Conservation (phyloP, 129 eudicot genomes). For the Lactuca sativa region DNA sequence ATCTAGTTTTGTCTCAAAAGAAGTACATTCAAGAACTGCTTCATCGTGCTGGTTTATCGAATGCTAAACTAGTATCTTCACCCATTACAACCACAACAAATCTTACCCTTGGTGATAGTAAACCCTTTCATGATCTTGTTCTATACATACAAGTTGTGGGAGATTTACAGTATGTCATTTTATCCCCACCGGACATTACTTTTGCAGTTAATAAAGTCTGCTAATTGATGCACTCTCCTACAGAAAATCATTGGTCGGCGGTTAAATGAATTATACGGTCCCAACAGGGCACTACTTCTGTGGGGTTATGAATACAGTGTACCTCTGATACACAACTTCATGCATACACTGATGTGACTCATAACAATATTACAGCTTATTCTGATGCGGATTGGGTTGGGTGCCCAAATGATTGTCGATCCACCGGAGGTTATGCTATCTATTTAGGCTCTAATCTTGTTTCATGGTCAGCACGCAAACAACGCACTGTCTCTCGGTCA, state of each 20-base stretch:
- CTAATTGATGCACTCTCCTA: conserved; percentile 7
- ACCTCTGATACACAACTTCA: too few relatives aligned
- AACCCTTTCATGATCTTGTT: not conserved
- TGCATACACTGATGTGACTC: too few relatives aligned
- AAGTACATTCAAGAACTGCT: not conserved
- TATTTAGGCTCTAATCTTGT: not conserved
- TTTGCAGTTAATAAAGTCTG: not conserved
- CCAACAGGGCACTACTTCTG: too few relatives aligned
- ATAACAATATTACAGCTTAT: too few relatives aligned
- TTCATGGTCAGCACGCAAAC: not conserved
- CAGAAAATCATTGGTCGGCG: not conserved
- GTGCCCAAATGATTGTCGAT: too few relatives aligned
- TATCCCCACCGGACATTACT: not conserved
- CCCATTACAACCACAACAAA: too few relatives aligned
- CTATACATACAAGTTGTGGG: not conserved
- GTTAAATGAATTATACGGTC: not conserved
- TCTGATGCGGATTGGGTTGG: too few relatives aligned
- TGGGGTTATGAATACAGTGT: too few relatives aligned
- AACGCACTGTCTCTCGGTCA: too few relatives aligned
- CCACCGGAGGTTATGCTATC: not conserved
- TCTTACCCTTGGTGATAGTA: too few relatives aligned
- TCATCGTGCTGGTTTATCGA: too few relatives aligned
- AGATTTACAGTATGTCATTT: not conserved
- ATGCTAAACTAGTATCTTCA: too few relatives aligned
- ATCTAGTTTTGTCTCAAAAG: not conserved